phyloP scores from a whole-genome alignment of 73 alveolate genomes.

The Symbiodinium natans region DNA sequence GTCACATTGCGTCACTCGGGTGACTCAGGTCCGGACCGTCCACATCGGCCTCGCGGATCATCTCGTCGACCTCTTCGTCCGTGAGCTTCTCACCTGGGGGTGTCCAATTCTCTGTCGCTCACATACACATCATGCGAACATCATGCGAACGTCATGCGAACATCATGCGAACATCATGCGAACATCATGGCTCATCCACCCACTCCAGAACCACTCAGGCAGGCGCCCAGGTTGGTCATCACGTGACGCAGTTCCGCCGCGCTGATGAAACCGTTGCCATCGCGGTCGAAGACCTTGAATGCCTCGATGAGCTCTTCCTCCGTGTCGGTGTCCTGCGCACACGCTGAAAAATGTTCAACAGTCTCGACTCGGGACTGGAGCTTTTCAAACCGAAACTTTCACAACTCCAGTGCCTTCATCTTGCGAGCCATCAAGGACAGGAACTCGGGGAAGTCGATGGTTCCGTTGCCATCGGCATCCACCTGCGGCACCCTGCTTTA shows the following conservation, averaged over 20 bases:
- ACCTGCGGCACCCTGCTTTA: conserved; percentile 97
- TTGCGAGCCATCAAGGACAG: conserved; percentile 99
- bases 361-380: too few species aligned
- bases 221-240: conserved; percentile 98
- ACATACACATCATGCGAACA: too few species aligned
- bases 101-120: too few species aligned
- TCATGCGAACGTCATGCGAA: too few species aligned
- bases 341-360: too few species aligned
- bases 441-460: conserved; percentile 99
- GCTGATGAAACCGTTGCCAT: conserved; percentile 98
- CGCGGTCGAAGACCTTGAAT: conserved; percentile 99
- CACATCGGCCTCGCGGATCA: conserved; percentile 98
- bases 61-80: conserved; percentile 98
- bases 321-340: conserved; percentile 96
- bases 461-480: conserved; percentile 99
- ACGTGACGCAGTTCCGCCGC: conserved; percentile 98
- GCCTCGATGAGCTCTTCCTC: conserved; percentile 99
- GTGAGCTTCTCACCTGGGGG: background rate
- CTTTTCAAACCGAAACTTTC: background rate
- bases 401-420: conserved; percentile 97
- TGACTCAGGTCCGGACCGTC: conserved; percentile 97
- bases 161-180: too few species aligned
- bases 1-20: background rate
- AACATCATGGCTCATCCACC: too few species aligned
- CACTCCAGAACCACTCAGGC: conserved; percentile 73